Percentiles rank a stretch among this genome's conserved stretches.
Evolutionary conservation across 2,329 filamentous ascomycete species (phyloP).

Genomic region (Phialophora expanda): DNA sequence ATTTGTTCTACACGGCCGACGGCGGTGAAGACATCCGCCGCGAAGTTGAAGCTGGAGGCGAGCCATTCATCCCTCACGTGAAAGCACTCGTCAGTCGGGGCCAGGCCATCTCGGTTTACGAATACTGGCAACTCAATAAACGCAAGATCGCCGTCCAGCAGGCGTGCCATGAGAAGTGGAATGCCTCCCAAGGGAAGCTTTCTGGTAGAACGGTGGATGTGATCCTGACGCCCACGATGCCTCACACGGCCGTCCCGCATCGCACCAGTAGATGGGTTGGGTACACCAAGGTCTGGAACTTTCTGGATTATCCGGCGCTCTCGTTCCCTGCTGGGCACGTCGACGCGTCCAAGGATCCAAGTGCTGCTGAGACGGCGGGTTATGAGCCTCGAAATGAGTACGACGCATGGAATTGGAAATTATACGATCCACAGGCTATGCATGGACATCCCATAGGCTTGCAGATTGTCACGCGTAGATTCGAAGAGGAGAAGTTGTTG

Average conservation of each 20-base stretch:
- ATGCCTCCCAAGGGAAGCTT: conserved; percentile 48
- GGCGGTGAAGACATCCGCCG: conserved; percentile 67
- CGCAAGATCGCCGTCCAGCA: conserved; percentile 61
- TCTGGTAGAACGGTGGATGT: conserved; percentile 60
- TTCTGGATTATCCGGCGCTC: conserved; percentile 66
- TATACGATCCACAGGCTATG: conserved; percentile 53
- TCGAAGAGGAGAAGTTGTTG: conserved; percentile 63
- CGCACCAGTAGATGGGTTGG: conserved; percentile 49
- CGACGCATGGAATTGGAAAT: conserved; percentile 59
- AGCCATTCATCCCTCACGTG: conserved; percentile 65
- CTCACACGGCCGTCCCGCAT: conserved; percentile 52
- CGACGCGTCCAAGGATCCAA: conserved; percentile 43
- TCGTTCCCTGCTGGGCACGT: conserved; percentile 55
- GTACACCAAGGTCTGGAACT: conserved; percentile 67
- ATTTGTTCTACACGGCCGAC: conserved; percentile 66
- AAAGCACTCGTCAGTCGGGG: conserved; percentile 61
- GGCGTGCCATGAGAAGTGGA: conserved; percentile 66
- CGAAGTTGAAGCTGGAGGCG: conserved; percentile 61
- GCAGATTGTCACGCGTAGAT: conserved; percentile 58
- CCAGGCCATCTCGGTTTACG: conserved; percentile 63
- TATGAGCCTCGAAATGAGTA: conserved; percentile 57
- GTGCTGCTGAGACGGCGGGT: conserved; percentile 38
- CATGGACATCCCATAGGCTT: conserved; percentile 58
- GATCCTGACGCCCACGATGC: conserved; percentile 64
- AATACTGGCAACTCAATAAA: conserved; percentile 71